Base-by-base conservation (phyloP, 495 filamentous ascomycete genomes). In the Daldinia loculata region DNA sequence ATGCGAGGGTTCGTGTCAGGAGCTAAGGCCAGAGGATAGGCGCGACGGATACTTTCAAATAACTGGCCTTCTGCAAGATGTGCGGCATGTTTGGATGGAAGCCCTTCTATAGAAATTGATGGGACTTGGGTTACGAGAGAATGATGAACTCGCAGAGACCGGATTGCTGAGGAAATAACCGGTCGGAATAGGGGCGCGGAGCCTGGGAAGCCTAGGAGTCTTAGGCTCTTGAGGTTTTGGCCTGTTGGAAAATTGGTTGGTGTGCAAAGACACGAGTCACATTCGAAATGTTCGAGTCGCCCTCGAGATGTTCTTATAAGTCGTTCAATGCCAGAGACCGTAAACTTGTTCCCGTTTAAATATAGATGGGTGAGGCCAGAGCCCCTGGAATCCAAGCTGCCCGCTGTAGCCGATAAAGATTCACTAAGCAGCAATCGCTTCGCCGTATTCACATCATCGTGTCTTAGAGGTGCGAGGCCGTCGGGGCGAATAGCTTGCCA, bases 1-100 rank as follows among this genome's bases (percentile, higher is more conserved):
- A 84, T 75, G 6, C 83, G 74, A 7, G 83, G 81, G 62, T 85
- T 85, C 66, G 81, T 83, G 41, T 83, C 80, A 1, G 83, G 83
- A 8, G 70, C 56, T 4, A 83, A 80, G 29, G 76, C 66, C 32
- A 81, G 72, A 24, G 83, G 80, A 63, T 81, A 85, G 11, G 76
- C 73, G 7, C 78, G 63, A 14, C 78, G 75, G 9, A 79, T 76
- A 27, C 75, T 73, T 34, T 70, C 74, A 41, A 77, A 78, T 38
- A 84, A 55, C 15, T 66, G 61, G 4, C 67, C 77, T 61, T 85
- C 83, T 9, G 81, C 79, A 2, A 83, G 57, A 66, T 76, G 81
- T 39, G 71, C 43, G 24, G 69, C 69, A 6, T 63, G 65, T 59
- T 74, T 52, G 8, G 73, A 60, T 1, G 76, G 58, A 6, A 79